Evolutionary conservation across 768 basidiomycete genomes (phyloP), one percentile per base, ranked within the genome.

Genomic region (Pseudohyphozyma bogoriensis): DNA sequence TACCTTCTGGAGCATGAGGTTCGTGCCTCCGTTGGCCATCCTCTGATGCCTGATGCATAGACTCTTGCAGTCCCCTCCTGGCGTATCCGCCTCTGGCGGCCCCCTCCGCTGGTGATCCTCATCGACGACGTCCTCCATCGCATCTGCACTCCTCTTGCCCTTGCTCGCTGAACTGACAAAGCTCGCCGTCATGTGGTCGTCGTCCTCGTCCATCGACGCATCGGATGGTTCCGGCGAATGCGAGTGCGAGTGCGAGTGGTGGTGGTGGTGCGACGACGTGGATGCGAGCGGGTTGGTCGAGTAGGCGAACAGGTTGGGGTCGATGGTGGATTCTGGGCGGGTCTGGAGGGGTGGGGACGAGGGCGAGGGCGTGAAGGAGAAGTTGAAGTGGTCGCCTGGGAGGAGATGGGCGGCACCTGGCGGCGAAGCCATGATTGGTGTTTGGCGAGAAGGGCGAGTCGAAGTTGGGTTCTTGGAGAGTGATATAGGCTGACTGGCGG

Each of bases 21-120:
- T 95, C 28, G 87, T 91, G 18, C 89, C 89, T 74, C 93, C 84
- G 77, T 97, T 90, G 8, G 93, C 93, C 84, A 93, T 97, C 50
- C 92, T 81, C 76, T 92, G 88, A 74, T 97, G 93, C 35, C 92
- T 77, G 8, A 91, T 84, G 72, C 92, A 96, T 22, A 95, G 80
- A 76, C 89, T 93, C 50, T 87, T 77, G 40, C 66, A 67, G 35
- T 67, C 66, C 0, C 66, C 66, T 2, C 66, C 66, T 0, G 66
- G 66, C 31, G 54, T 67, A 44, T 67, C 66, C 8, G 51, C 40
- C 18, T 52, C 35, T 0, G 66, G 62, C 28, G 66, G 66, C 0
- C 66, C 66, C 3, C 66, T 29, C 22, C 66, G 35, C 37, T 59
- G 40, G 31, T 55, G 59, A 37, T 67, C 66, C 49, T 67, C 53